A percentile compares a stretch with the other conserved stretches of the same genome.
phyloP scores from a whole-genome alignment of 179 eudicot species.

The Patellifolia procumbens region DNA sequence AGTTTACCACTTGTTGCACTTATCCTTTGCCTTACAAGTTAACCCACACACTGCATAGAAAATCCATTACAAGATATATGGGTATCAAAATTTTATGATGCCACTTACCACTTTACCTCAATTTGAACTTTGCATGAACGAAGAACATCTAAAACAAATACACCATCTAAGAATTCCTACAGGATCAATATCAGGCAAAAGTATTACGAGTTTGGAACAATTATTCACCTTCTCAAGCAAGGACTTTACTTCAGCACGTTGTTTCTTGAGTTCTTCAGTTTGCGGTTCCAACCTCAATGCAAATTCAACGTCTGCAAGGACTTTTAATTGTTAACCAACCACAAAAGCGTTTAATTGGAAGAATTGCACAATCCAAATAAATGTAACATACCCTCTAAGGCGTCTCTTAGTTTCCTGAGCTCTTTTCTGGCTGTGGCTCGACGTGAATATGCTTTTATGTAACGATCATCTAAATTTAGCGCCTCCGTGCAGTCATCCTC shows the following conservation, averaged over 20 bases:
- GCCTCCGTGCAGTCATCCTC: slow-evolving; percentile 98
- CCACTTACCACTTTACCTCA: neutral
- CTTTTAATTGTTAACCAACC: slow-evolving; percentile 10
- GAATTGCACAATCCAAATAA: neutral
- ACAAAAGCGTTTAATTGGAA: neutral
- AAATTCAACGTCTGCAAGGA: slow-evolving; percentile 81
- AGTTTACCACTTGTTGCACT: neutral
- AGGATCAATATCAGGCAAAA: slow-evolving; percentile 10
- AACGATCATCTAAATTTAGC: slow-evolving; percentile 88
- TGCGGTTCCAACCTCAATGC: slow-evolving; percentile 89
- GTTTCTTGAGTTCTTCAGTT: slow-evolving; percentile 85
- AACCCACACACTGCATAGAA: neutral
- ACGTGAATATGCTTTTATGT: slow-evolving; percentile 95
- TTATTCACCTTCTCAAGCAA: slow-evolving; percentile 67
- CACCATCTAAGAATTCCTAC: neutral
- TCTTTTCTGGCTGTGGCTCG: slow-evolving; percentile 95
- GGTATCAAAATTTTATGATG: neutral
- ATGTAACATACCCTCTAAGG: slow-evolving; percentile 62
- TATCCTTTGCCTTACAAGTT: neutral
- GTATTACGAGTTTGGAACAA: neutral
- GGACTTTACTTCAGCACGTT: slow-evolving; percentile 66
- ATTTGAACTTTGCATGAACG: neutral
- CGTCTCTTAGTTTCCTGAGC: slow-evolving; percentile 79
- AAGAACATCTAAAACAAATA: neutral
- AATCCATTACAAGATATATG: neutral